phyloP scores from a whole-genome alignment of 768 basidiomycete species.

The Chalciporus pseudorubinellus region DNA sequence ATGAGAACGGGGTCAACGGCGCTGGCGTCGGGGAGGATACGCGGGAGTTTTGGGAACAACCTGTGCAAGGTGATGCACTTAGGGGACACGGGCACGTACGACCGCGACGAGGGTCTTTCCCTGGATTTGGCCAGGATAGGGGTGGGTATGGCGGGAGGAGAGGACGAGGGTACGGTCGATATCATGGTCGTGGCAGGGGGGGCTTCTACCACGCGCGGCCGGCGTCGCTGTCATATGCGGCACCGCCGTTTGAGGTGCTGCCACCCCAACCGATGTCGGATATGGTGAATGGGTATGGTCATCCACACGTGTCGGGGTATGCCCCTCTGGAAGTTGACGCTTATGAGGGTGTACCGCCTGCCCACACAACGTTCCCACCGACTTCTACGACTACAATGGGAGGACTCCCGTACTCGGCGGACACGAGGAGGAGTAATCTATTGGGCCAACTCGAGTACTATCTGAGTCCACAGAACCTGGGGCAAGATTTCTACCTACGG shows the following conservation, averaged over 20 bases:
- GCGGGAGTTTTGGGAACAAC: constrained; percentile 23
- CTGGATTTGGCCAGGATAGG: constrained; percentile 34
- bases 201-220: constrained; percentile 35
- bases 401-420: constrained; percentile 52
- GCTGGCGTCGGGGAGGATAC: constrained; percentile 22
- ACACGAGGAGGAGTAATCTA: constrained; percentile 64
- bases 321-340: constrained; percentile 32
- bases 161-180: constrained; percentile 39
- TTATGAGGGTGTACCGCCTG: constrained; percentile 23
- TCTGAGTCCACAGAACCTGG: constrained; percentile 85
- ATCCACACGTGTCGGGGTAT: constrained; percentile 26
- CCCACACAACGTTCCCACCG: constrained; percentile 32
- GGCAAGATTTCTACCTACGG: constrained; percentile 80
- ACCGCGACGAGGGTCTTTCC: constrained; percentile 34
- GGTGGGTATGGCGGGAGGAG: constrained; percentile 31
- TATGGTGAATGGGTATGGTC: constrained; percentile 29
- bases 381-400: constrained; percentile 28
- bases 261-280: constrained; percentile 25
- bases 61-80: constrained; percentile 10
- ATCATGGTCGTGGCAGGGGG: constrained; percentile 35
- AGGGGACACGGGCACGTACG: constrained; percentile 18
- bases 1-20: constrained; percentile 12
- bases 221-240: constrained; percentile 32
- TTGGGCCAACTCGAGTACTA: constrained; percentile 91
- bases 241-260: constrained; percentile 32